A percentile compares a stretch with the other conserved stretches of the same genome.
phyloP scores from a whole-genome alignment of 805 yeast genomes.

The Barnettozyma pratensis region DNA sequence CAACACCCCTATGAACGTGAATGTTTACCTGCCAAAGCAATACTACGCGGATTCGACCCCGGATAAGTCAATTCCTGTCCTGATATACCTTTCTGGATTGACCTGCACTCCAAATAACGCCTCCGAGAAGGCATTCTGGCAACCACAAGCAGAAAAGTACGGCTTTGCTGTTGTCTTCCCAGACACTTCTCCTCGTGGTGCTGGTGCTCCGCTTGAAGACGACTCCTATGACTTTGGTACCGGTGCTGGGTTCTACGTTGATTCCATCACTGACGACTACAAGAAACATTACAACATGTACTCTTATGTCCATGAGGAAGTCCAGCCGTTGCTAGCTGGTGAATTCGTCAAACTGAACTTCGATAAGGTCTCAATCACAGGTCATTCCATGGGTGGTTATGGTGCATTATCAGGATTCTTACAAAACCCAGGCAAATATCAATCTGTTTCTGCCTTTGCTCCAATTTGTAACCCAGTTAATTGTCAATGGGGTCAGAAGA shows the following conservation, averaged over 20 bases:
- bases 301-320: constrained; percentile 71
- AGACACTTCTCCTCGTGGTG: constrained; percentile 95
- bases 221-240: constrained; percentile 88
- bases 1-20: constrained; percentile 73
- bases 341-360: constrained; percentile 49
- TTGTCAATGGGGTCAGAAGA: constrained; percentile 86
- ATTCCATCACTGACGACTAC: constrained; percentile 76
- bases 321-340: constrained; percentile 40
- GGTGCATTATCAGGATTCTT: constrained; percentile 78
- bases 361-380: constrained; percentile 68
- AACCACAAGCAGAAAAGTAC: constrained; percentile 69
- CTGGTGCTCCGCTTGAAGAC: constrained; percentile 69
- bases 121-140: constrained; percentile 87
- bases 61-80: constrained; percentile 53
- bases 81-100: constrained; percentile 80
- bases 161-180: constrained; percentile 91
- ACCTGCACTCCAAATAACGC: constrained; percentile 94
- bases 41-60: constrained; percentile 22
- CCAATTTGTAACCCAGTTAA: constrained; percentile 80
- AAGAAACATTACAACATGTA: constrained; percentile 76
- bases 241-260: constrained; percentile 92
- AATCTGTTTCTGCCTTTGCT: constrained; percentile 83
- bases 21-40: constrained; percentile 70
- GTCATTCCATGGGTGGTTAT: constrained; percentile 98
- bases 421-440: constrained; percentile 65